Evolutionary conservation across 129 eudicot species (phyloP).

Genomic region (Pulicaria dysenterica): DNA sequence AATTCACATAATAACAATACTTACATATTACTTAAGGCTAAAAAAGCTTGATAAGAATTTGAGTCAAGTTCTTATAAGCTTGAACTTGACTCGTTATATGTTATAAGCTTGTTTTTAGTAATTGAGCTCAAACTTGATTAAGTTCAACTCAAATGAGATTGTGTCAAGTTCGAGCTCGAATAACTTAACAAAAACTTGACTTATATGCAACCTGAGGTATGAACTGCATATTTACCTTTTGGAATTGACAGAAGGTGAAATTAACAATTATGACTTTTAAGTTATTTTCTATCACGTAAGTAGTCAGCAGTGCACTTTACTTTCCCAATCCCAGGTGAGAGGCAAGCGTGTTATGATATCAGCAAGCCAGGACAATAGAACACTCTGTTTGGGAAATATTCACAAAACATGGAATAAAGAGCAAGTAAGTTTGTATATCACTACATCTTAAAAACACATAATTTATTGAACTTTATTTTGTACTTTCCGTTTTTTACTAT

Average conservation of each 20-base stretch:
- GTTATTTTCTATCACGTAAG: not conserved
- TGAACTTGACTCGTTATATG: not conserved
- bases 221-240: conserved; percentile 22
- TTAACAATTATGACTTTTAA: conserved; percentile 13
- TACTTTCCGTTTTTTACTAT: not conserved
- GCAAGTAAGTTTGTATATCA: conserved; percentile 41
- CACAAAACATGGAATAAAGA: conserved; percentile 52
- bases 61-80: not conserved
- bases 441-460: conserved; percentile 13
- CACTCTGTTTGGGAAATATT: conserved; percentile 49
- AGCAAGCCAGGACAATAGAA: conserved; percentile 44
- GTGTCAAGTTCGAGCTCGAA: not conserved
- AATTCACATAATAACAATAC: not conserved
- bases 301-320: not conserved
- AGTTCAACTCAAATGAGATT: not conserved
- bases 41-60: not conserved
- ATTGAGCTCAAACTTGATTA: not conserved
- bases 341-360: conserved; percentile 47
- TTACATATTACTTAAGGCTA: not conserved
- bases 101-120: not conserved
- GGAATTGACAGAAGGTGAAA: conserved; percentile 10
- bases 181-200: not conserved
- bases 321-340: conserved; percentile 41
- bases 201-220: not conserved
- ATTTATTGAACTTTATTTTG: not conserved